These are phyloP conservation scores for Xylaria digitata DNA, from an alignment of 2,329 filamentous ascomycete genomes.

Conservation along the genomic window DNA sequence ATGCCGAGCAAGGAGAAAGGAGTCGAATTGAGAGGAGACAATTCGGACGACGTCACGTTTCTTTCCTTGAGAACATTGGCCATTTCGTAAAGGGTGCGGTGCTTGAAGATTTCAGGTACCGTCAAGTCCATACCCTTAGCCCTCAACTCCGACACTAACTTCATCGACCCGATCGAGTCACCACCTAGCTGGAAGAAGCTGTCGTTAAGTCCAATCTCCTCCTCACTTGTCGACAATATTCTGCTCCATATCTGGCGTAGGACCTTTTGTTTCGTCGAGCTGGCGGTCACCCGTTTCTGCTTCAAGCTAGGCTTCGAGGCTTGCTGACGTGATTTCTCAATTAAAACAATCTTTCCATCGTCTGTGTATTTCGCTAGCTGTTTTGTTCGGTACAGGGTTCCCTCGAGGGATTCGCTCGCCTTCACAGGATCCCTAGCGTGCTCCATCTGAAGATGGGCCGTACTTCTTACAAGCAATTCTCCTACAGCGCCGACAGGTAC, in stretches of 20 bases:
- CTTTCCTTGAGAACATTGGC: constrained; percentile 60
- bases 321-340: constrained; percentile 42
- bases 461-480: constrained; percentile 57
- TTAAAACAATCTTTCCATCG: constrained; percentile 47
- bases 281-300: constrained; percentile 53
- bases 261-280: constrained; percentile 56
- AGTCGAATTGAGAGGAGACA: constrained; percentile 47
- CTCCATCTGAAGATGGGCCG: constrained; percentile 44
- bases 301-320: constrained; percentile 31
- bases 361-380: constrained; percentile 55
- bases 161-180: constrained; percentile 71
- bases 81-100: constrained; percentile 62
- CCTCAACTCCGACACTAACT: constrained; percentile 66
- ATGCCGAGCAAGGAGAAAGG: constrained; percentile 64
- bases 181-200: constrained; percentile 71
- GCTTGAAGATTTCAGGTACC: constrained; percentile 67
- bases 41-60: constrained; percentile 28
- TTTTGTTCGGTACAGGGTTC: constrained; percentile 55
- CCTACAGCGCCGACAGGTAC: constrained; percentile 57
- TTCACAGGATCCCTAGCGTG: constrained; percentile 47
- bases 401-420: constrained; percentile 41
- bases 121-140: constrained; percentile 60
- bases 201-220: constrained; percentile 64
- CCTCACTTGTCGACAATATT: constrained; percentile 57
- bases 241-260: constrained; percentile 62